Evolutionary conservation across 345 rosid genomes (phyloP).

Genomic region (Pistacia atlantica): DNA sequence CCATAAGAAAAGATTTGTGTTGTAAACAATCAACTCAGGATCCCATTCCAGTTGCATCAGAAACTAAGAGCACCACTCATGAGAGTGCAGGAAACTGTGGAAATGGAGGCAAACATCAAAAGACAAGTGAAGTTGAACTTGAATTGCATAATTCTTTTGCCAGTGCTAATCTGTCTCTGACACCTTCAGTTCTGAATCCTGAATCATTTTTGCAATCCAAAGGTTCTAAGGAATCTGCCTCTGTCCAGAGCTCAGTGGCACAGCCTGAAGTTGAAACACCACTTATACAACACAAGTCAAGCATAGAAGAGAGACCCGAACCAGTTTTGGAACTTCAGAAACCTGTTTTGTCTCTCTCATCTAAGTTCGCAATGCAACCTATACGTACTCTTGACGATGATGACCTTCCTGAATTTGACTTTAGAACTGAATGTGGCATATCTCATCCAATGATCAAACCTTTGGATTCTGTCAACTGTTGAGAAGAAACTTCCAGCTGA

Average conservation of each 20-base stretch:
- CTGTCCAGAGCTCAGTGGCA: background rate
- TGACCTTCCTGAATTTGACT: constrained; percentile 33
- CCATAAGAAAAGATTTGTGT: constrained; percentile 6
- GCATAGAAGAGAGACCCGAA: constrained; percentile 16
- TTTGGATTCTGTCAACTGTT: background rate
- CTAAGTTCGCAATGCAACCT: background rate
- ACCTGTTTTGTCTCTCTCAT: background rate
- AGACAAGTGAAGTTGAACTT: constrained; percentile 13
- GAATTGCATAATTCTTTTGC: constrained; percentile 16
- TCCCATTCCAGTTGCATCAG: constrained; percentile 14
- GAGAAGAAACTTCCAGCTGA: constrained; percentile 17
- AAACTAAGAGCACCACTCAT: constrained; percentile 7
- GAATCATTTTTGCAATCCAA: background rate
- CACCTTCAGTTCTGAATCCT: constrained; percentile 15
- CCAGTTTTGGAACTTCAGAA: constrained; percentile 1
- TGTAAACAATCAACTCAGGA: background rate
- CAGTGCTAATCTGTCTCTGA: constrained; percentile 9
- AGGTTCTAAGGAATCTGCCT: background rate
- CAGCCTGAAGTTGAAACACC: constrained; percentile 21
- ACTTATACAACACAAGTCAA: background rate
- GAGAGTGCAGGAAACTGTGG: constrained; percentile 2
- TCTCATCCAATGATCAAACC: background rate
- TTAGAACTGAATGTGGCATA: constrained; percentile 17
- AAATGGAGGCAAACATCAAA: constrained; percentile 4
- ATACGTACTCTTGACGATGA: constrained; percentile 10